These are phyloP conservation scores for Lactuca saligna DNA, from an alignment of 129 eudicot species.

Conservation along the genomic window DNA sequence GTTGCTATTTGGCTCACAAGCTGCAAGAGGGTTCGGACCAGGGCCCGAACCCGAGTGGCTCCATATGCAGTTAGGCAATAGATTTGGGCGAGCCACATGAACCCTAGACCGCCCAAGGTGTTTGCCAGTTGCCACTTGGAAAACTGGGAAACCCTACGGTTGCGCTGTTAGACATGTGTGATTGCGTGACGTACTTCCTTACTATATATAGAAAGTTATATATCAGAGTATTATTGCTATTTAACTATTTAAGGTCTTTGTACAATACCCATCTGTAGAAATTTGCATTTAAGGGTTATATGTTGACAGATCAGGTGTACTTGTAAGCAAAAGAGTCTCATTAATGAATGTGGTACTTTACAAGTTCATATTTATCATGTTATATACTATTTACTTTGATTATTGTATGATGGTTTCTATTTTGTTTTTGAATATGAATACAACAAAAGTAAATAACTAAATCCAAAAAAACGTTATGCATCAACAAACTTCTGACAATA, in stretches of 20 bases:
- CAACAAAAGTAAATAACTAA: too few species aligned
- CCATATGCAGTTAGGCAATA: slow-evolving; percentile 85
- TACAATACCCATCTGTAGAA: slow-evolving; percentile 25
- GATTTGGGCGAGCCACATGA: slow-evolving; percentile 68
- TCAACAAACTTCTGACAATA: too few species aligned
- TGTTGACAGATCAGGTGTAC: slow-evolving; percentile 33
- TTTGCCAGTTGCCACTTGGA: slow-evolving; percentile 19
- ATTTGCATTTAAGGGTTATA: slow-evolving; percentile 29
- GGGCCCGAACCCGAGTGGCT: slow-evolving; percentile 83
- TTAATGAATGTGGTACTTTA: slow-evolving; percentile 25
- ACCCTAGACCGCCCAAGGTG: slow-evolving; percentile 13
- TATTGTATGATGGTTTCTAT: neutral
- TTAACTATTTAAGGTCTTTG: slow-evolving; percentile 31
- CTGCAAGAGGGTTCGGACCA: slow-evolving; percentile 59
- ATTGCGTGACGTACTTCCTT: slow-evolving; percentile 19
- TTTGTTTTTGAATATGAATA: neutral
- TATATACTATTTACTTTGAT: slow-evolving; percentile 11
- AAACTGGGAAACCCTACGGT: slow-evolving; percentile 10
- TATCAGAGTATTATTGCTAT: slow-evolving; percentile 23
- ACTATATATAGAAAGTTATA: slow-evolving; percentile 28
- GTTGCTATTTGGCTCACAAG: slow-evolving; percentile 63
- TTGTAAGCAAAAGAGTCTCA: slow-evolving; percentile 27
- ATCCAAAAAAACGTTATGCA: too few species aligned
- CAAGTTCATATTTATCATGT: slow-evolving; percentile 13
- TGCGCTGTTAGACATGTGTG: slow-evolving; percentile 20